Evolutionary conservation across 1,284 basidiomycete species (phyloP).

Genomic region (Termitomyces sp.): DNA sequence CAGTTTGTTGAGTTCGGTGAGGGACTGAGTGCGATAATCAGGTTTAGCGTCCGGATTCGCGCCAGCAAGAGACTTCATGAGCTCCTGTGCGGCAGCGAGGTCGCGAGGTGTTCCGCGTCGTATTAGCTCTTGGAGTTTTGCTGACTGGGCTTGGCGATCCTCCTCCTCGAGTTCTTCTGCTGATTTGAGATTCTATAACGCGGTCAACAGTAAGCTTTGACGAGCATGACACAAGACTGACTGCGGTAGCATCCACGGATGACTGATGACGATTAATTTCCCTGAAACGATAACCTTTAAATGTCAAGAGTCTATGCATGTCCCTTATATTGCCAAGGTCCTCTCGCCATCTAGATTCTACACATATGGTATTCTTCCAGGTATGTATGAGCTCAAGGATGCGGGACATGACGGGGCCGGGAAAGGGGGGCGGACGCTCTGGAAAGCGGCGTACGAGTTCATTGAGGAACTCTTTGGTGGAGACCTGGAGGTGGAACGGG

Average conservation of each 20-base stretch:
- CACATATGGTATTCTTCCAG: slow-evolving; percentile 95
- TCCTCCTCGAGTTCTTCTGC: slow-evolving; percentile 97
- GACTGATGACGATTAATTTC: slow-evolving; percentile 41
- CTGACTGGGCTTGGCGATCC: slow-evolving; percentile 91
- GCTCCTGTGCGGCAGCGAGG: slow-evolving; percentile 91
- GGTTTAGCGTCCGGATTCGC: slow-evolving; percentile 93
- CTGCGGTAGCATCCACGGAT: slow-evolving; percentile 43
- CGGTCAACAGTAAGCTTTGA: neutral
- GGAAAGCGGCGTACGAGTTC: slow-evolving; percentile 98
- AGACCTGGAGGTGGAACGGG: slow-evolving; percentile 93
- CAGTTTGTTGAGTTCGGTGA: slow-evolving; percentile 90
- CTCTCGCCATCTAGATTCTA: slow-evolving; percentile 89
- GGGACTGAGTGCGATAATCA: slow-evolving; percentile 87
- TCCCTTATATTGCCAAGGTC: slow-evolving; percentile 97
- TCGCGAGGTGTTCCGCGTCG: slow-evolving; percentile 94
- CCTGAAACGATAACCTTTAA: slow-evolving; percentile 95
- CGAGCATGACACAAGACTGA: slow-evolving; percentile 24
- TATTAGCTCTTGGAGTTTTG: slow-evolving; percentile 97
- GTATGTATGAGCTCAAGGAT: slow-evolving; percentile 91
- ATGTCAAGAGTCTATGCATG: slow-evolving; percentile 93
- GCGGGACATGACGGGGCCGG: slow-evolving; percentile 90
- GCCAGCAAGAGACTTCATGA: slow-evolving; percentile 95
- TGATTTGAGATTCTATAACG: slow-evolving; percentile 76
- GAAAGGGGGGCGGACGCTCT: slow-evolving; percentile 93
- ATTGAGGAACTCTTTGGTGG: slow-evolving; percentile 99